A percentile compares a stretch with the other conserved stretches of the same genome.
These are phyloP conservation scores for Alisma plantagoaquatica DNA, from an alignment of 106 monocot species.

Conservation along the genomic window DNA sequence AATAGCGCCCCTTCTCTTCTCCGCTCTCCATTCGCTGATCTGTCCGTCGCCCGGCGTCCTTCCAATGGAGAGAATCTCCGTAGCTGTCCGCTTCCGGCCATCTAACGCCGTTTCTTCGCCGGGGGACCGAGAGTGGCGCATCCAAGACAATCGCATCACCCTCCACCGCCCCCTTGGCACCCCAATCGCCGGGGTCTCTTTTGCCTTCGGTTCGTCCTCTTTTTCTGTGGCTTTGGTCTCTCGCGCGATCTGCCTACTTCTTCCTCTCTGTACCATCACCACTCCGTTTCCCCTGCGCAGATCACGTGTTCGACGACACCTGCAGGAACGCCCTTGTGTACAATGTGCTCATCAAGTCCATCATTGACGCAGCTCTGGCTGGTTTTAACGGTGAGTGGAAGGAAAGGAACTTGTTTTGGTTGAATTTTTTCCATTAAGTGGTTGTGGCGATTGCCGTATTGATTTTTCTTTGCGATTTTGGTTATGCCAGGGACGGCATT, in stretches of 20 bases:
- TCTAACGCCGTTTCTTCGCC: slow-evolving; percentile 3
- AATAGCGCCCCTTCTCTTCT: background rate
- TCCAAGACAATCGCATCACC: slow-evolving; percentile 70
- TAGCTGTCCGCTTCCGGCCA: slow-evolving; percentile 79
- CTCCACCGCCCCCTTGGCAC: slow-evolving; percentile 45
- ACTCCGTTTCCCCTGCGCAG: slow-evolving; percentile 13
- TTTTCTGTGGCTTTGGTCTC: too few species aligned
- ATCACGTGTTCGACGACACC: slow-evolving; percentile 73
- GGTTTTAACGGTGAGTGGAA: slow-evolving; percentile 83
- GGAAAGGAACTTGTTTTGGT: too few species aligned
- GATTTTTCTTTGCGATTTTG: background rate
- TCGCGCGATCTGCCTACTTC: background rate
- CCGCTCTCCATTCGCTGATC: background rate
- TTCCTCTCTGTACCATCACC: too few species aligned
- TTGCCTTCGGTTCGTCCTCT: slow-evolving; percentile 55
- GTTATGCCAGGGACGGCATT: slow-evolving; percentile 84
- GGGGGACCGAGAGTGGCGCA: slow-evolving; percentile 42
- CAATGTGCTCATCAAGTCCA: slow-evolving; percentile 44
- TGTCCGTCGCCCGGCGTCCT: background rate
- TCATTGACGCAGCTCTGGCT: slow-evolving; percentile 64
- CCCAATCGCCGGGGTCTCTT: slow-evolving; percentile 51
- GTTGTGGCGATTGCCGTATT: too few species aligned
- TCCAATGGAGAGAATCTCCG: slow-evolving; percentile 89
- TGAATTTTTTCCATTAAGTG: background rate
- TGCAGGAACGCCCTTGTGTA: slow-evolving; percentile 45